Evolutionary conservation across 768 basidiomycete genomes (phyloP), one percentile per base, ranked within the genome.

Genomic region (Pholiota molesta): DNA sequence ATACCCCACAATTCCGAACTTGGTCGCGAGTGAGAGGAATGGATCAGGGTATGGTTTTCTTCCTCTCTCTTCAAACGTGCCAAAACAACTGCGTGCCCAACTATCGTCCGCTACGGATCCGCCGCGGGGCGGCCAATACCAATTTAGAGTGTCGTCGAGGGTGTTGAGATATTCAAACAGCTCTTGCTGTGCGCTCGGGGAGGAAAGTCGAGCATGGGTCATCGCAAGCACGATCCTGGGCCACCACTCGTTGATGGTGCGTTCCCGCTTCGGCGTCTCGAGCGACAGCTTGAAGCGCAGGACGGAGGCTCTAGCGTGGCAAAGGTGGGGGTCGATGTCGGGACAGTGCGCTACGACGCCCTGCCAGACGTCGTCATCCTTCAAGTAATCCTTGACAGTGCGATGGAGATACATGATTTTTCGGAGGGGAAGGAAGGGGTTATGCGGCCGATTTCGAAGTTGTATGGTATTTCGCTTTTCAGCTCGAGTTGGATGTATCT

Each of bases 81-180:
- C 61, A n/a, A 62, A 62, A 37, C 61, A 62, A 23, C 57, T 62
- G 29, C 61, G 55, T 13, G 61, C 49, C 61, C 61, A 62, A 42
- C 61, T 62, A 37, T 62, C 61, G 28, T 29, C 26, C 13, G 61
- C 55, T 16, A 62, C 51, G 8, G 56, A 62, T 2, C 52, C 56
- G 8, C 52, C 56, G 8, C 61, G 61, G 17, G 61, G 61, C 1
- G 61, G 61, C 51, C 55, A 62, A 33, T 62, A 62, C 61, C 61
- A 62, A 29, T 62, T 62, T 1, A 62, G 52, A 7, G 61, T 62
- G n/a, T 62, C 61, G 28, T 62, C 61, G n/a, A 57, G 57, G 28
- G 49, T 37, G 16, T 62, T 62, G 51, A 62, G 61, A 40, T 57
- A 42, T 28, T 62, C 61, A 31, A 62, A 62, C 7, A 62, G 44